Evolutionary conservation across 2,329 filamentous ascomycete species (phyloP).

Genomic region (Catunica adiposa): DNA sequence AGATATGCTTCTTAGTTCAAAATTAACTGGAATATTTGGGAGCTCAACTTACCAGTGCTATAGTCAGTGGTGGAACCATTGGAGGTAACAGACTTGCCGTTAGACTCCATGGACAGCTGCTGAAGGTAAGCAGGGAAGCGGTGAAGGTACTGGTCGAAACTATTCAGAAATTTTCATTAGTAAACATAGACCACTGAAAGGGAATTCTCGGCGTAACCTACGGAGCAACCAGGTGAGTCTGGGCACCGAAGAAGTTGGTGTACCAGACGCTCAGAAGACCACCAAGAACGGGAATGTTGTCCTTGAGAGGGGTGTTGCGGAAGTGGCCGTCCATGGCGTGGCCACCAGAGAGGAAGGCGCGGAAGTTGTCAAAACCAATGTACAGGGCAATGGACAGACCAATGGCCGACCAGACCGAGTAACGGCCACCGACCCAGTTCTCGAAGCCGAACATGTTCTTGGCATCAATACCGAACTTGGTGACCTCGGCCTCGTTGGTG

Average conservation of each 20-base stretch:
- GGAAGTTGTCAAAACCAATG: slow-evolving; percentile 95
- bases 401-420: slow-evolving; percentile 98
- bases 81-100: slow-evolving; percentile 91
- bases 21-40: too few relatives aligned
- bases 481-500: slow-evolving; percentile 87
- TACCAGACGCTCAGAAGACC: slow-evolving; percentile 97
- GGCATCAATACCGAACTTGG: slow-evolving; percentile 95
- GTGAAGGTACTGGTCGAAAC: slow-evolving; percentile 97
- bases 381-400: slow-evolving; percentile 87
- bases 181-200: slow-evolving; percentile 6
- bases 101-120: slow-evolving; percentile 98
- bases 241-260: slow-evolving; percentile 94
- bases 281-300: slow-evolving; percentile 89
- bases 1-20: too few relatives aligned
- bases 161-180: slow-evolving; percentile 20
- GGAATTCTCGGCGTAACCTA: slow-evolving; percentile 32
- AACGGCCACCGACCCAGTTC: slow-evolving; percentile 94
- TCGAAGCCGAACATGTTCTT: slow-evolving; percentile 99
- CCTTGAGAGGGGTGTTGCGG: slow-evolving; percentile 68
- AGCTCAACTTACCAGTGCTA: slow-evolving; percentile 53
- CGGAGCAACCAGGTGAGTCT: slow-evolving; percentile 94
- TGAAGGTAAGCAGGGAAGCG: slow-evolving; percentile 98
- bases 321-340: slow-evolving; percentile 99
- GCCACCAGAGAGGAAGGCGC: slow-evolving; percentile 84
- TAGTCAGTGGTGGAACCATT: slow-evolving; percentile 86